Base-by-base conservation (phyloP, 306 rosid species). In the Pachyrhizus erosus region DNA sequence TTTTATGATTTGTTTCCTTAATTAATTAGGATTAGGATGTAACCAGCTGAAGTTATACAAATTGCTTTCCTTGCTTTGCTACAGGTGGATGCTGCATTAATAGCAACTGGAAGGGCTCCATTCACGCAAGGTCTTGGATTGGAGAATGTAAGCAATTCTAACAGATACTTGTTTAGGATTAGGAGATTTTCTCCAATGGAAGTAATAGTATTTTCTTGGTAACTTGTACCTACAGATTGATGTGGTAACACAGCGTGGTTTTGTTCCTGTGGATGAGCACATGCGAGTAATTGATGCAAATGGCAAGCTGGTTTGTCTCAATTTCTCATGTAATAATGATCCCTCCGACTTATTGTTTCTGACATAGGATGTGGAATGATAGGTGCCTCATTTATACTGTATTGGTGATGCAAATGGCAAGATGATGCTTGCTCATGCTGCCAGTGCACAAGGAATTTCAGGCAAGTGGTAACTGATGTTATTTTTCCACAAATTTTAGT, bases 391-490 rank as follows among this genome's bases (percentile, higher is more conserved):
- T 85, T 84, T 93, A 21, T 93, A 75, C 85, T 96, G 99, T 89
- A 93, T 96, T 76, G 98, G 99, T 43, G 99, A 96, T 84, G 99
- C 98, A 67, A 93, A 96, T 78, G 96, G 98, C 76, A 93, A 96
- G 90, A 89, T 96, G 97, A 96, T 96, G 99, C 93, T 96, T 88
- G 98, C 99, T 81, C 98, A 96, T 89, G 98, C 98, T 71, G 98
- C 96, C 77, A 96, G 97, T 60, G 99, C 99, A 39, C 99, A 96
- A 87, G 98, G 99, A 85, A 96, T 96, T 88, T 92, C 97, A 69
- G 98, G 96, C 89, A 66, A 80, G 76, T 69, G 74, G 51, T 29
- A 62, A 43, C 77, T 46, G 10, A 51, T 60, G 73, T 69, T 66
- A 73, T 34, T 81, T 67, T 76, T 21, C 61, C 80, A n/a, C 37